Percentiles rank a stretch among this genome's conserved stretches.
Conservation (phyloP, 2,329 filamentous ascomycete genomes). For the Claviceps capensis region DNA sequence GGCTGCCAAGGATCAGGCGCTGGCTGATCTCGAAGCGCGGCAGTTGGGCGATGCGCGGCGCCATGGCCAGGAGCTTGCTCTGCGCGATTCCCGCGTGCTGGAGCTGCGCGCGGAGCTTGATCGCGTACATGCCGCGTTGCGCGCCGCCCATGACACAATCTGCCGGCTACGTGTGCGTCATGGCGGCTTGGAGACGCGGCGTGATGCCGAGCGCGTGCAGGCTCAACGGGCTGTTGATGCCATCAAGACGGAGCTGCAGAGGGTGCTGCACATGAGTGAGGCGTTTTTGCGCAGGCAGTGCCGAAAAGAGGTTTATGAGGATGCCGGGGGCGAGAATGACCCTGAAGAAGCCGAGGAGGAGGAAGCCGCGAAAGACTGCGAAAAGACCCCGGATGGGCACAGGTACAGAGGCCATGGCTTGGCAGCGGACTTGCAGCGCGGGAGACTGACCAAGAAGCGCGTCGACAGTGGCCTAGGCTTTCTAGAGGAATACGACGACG, state of each 20-base stretch:
- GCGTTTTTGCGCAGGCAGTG: slow-evolving; percentile 25
- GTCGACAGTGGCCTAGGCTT: slow-evolving; percentile 43
- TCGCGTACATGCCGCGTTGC: slow-evolving; percentile 29
- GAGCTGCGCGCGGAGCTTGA: slow-evolving; percentile 37
- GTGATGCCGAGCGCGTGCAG: slow-evolving; percentile 24
- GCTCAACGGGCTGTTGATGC: slow-evolving; percentile 32
- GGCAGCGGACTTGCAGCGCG: background rate
- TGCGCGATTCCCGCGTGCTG: slow-evolving; percentile 34
- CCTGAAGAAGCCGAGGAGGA: no score
- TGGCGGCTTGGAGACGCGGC: slow-evolving; percentile 19
- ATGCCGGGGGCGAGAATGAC: no score
- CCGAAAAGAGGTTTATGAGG: slow-evolving; percentile 9
- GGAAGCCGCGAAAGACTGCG: no score
- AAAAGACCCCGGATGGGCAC: no score
- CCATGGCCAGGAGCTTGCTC: slow-evolving; percentile 33
- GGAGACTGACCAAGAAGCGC: slow-evolving; percentile 22
- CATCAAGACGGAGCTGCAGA: slow-evolving; percentile 38
- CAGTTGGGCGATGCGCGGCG: slow-evolving; percentile 27
- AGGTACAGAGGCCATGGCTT: no score
- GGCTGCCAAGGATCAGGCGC: slow-evolving; percentile 22
- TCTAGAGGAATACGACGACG: slow-evolving; percentile 37
- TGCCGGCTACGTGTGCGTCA: slow-evolving; percentile 33
- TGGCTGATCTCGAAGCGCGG: slow-evolving; percentile 27
- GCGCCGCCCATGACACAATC: slow-evolving; percentile 32
- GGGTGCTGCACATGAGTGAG: slow-evolving; percentile 32